A percentile compares a stretch with the other conserved stretches of the same genome.
phyloP scores from a whole-genome alignment of 495 filamentous ascomycete species.

The Aspergillus heteromorphus region DNA sequence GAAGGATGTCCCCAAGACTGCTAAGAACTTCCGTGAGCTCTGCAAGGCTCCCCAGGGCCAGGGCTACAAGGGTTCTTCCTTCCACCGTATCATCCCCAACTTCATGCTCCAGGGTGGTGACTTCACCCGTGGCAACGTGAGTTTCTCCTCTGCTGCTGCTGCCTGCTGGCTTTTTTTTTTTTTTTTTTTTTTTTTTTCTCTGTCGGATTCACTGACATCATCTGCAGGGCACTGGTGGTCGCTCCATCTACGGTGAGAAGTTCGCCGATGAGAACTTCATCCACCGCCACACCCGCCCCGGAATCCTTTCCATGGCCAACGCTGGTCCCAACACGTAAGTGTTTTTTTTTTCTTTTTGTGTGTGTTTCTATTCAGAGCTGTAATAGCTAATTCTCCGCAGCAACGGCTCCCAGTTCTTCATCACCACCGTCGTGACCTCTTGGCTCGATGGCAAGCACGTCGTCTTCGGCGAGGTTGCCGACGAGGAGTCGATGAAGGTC shows the following conservation, averaged over 20 bases:
- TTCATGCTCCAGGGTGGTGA: slow-evolving; percentile 99
- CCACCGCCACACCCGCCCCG: slow-evolving; percentile 76
- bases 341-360: slow-evolving; percentile 8
- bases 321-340: slow-evolving; percentile 80
- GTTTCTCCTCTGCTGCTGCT: slow-evolving; percentile 18
- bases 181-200: background rate
- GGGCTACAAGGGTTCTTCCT: slow-evolving; percentile 83
- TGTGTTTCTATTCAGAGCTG: slow-evolving; percentile 5
- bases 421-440: slow-evolving; percentile 86
- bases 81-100: slow-evolving; percentile 95
- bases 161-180: background rate
- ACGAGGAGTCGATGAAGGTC: slow-evolving; percentile 54
- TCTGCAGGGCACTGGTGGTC: slow-evolving; percentile 73
- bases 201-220: slow-evolving; percentile 7
- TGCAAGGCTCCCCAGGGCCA: slow-evolving; percentile 89
- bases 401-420: slow-evolving; percentile 98
- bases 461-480: slow-evolving; percentile 90
- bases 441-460: slow-evolving; percentile 98
- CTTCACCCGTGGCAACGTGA: slow-evolving; percentile 88
- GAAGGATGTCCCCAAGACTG: slow-evolving; percentile 83
- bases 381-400: slow-evolving; percentile 41
- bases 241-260: slow-evolving; percentile 95
- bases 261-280: slow-evolving; percentile 96
- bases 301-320: slow-evolving; percentile 95
- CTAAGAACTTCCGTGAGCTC: slow-evolving; percentile 91